Evolutionary conservation across 2,329 filamentous ascomycete species (phyloP).

Genomic region (Aspergillus japonicus): DNA sequence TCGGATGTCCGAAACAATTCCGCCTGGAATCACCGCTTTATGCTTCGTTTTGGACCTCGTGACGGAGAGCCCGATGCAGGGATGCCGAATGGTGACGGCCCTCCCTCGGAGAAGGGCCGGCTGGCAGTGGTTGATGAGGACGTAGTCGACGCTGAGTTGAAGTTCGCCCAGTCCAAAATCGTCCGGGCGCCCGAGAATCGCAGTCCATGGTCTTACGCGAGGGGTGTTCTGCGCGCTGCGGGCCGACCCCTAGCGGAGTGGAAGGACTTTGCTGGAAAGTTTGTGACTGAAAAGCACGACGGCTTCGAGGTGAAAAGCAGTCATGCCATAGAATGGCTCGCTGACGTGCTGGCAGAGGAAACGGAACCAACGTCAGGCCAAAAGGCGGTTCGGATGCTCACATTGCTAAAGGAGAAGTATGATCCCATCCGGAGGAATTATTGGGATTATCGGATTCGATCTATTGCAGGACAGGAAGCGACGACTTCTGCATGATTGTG

Average conservation of each 20-base stretch:
- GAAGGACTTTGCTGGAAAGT: conserved; percentile 55
- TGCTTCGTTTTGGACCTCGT: conserved; percentile 73
- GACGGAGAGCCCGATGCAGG: conserved; percentile 41
- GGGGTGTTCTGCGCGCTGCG: conserved; percentile 70
- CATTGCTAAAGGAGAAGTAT: conserved; percentile 76
- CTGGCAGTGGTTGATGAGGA: conserved; percentile 55
- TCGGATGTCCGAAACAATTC: conserved; percentile 92
- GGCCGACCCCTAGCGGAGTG: conserved; percentile 51
- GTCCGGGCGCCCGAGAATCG: conserved; percentile 85
- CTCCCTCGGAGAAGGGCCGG: conserved; percentile 29
- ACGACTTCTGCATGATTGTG: conserved; percentile 19
- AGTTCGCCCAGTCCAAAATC: conserved; percentile 72
- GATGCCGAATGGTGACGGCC: conserved; percentile 28
- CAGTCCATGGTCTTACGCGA: conserved; percentile 89
- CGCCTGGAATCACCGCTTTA: conserved; percentile 96
- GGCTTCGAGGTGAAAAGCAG: conserved; percentile 56
- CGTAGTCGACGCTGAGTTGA: conserved; percentile 71
- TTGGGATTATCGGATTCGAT: conserved; percentile 73
- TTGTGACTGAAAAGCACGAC: conserved; percentile 51
- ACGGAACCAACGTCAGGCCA: conserved; percentile 45
- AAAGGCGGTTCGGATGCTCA: conserved; percentile 68
- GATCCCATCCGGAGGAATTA: conserved; percentile 90
- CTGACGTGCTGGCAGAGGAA: conserved; percentile 45
- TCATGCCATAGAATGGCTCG: conserved; percentile 56
- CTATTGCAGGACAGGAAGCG: conserved; percentile 36